Evolutionary conservation across 2,329 filamentous ascomycete species (phyloP), one percentile per base, ranked within the genome.

Genomic region (Immersiporthe knoxdaviesiana): DNA sequence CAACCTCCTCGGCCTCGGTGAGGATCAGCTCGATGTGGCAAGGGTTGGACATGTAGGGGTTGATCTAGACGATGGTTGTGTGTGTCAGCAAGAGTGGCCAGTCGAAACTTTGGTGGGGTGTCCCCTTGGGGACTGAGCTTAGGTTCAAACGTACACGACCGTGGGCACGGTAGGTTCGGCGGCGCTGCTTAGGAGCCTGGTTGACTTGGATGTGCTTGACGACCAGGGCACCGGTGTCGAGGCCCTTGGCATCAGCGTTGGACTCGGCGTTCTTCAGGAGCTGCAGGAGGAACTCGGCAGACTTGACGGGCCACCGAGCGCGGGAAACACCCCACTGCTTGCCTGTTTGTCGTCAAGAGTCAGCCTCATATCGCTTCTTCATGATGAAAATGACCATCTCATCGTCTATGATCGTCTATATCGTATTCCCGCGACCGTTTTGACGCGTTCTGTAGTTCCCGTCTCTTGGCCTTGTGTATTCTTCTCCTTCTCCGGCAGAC

Each of bases 131-230:
- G 58, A 39, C 37, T 68, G 27, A 64, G 58, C 67, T 41, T 50
- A 63, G 32, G 54, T 70, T 30, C 66, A 68, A 78, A 93, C 94
- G 80, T 97, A 97, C 95, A 88, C 96, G 94, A 91, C 96, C 96
- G 90, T 99, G 96, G 75, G 97, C 97, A 91, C 96, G 94, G 92
- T 99, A 99, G 82, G 96, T 99, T 84, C 96, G 92, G 87, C 96
- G 91, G 83, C 96, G 91, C 90, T 98, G 95, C 92, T 98, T 98
- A 80, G 96, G 96, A 78, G 96, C 97, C 90, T 99, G 96, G 93
- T 99, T 99, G 90, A 99, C 96, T 89, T 99, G 96, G 87, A 99
- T 99, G 92, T 97, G 97, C 93, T 97, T 97, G 87, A 99, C 92
- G 82, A 98, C 86, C 81, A 99, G 88, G 89, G 97, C 97, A 86